A percentile compares a stretch with the other conserved stretches of the same genome.
Conservation (phyloP, 805 yeast genomes). For the Saccharomycopsis fibuligera region DNA sequence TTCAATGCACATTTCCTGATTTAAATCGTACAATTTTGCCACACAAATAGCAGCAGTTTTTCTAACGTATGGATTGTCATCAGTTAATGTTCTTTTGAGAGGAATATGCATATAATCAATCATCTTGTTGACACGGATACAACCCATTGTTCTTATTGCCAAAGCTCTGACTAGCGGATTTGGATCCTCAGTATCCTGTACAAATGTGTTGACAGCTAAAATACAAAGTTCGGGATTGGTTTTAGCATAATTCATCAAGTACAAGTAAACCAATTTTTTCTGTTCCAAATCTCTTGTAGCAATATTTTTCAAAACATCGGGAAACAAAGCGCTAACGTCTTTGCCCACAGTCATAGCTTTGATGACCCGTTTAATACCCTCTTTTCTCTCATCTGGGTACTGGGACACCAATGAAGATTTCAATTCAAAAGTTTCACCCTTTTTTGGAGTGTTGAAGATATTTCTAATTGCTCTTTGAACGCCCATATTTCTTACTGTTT, state of each 20-base stretch:
- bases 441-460: constrained; percentile 49
- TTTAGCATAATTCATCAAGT: constrained; percentile 95
- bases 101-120: constrained; percentile 93
- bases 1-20: constrained; percentile 74
- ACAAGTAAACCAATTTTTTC: constrained; percentile 89
- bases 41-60: constrained; percentile 98
- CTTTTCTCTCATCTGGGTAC: constrained; percentile 90
- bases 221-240: constrained; percentile 93
- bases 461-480: constrained; percentile 47
- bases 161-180: constrained; percentile 93
- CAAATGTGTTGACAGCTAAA: constrained; percentile 94
- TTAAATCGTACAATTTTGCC: constrained; percentile 86
- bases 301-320: constrained; percentile 91
- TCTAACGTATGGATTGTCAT: constrained; percentile 95
- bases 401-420: constrained; percentile 88
- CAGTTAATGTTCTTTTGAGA: constrained; percentile 71
- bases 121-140: constrained; percentile 92
- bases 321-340: constrained; percentile 90
- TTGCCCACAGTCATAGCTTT: constrained; percentile 98
- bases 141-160: constrained; percentile 98
- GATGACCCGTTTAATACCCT: constrained; percentile 92
- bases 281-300: constrained; percentile 96
- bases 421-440: constrained; percentile 84
- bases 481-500: constrained; percentile 25
- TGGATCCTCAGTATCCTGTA: constrained; percentile 90